A percentile compares a stretch with the other conserved stretches of the same genome.
These are phyloP conservation scores for Poronia punctata DNA, from an alignment of 495 filamentous ascomycete species.

Conservation along the genomic window DNA sequence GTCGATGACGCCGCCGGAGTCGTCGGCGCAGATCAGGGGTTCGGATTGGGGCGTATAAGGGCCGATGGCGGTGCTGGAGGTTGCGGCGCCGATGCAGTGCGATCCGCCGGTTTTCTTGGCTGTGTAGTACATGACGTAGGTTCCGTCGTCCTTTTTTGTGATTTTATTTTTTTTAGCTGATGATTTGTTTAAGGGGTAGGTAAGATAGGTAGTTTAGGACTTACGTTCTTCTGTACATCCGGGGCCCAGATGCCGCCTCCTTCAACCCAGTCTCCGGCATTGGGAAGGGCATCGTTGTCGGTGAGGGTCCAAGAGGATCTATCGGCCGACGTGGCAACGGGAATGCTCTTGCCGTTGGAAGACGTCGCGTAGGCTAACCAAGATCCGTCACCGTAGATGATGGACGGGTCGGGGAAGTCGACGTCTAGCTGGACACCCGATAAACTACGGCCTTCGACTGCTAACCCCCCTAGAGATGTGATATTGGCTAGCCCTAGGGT, in stretches of 20 bases:
- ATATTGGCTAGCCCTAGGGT: slow-evolving; percentile 22
- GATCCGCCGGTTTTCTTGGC: slow-evolving; percentile 31
- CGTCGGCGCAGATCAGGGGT: slow-evolving; percentile 41
- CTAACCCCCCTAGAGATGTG: slow-evolving; percentile 18
- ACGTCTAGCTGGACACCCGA: slow-evolving; percentile 16
- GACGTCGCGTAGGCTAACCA: slow-evolving; percentile 27
- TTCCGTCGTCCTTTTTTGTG: slow-evolving; percentile 34
- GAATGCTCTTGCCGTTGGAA: slow-evolving; percentile 18
- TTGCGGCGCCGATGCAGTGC: slow-evolving; percentile 49
- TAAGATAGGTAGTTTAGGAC: not conserved
- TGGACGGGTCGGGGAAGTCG: slow-evolving; percentile 26
- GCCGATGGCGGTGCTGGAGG: slow-evolving; percentile 33
- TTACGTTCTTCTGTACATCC: slow-evolving; percentile 26
- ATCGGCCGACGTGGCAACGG: slow-evolving; percentile 25
- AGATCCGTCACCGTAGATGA: slow-evolving; percentile 25
- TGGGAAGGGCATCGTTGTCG: slow-evolving; percentile 19
- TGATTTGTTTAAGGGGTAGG: not conserved
- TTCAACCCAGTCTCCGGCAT: slow-evolving; percentile 23
- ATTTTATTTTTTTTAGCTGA: not conserved
- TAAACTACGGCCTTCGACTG: slow-evolving; percentile 14
- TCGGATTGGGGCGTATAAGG: slow-evolving; percentile 38
- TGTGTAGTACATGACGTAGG: slow-evolving; percentile 54
- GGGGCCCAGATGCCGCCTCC: slow-evolving; percentile 23
- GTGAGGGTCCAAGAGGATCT: slow-evolving; percentile 20
- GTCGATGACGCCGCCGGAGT: slow-evolving; percentile 50